A percentile compares a stretch with the other conserved stretches of the same genome.
Conservation (phyloP, 1,284 basidiomycete genomes). For the Sanghuangporus baumii region DNA sequence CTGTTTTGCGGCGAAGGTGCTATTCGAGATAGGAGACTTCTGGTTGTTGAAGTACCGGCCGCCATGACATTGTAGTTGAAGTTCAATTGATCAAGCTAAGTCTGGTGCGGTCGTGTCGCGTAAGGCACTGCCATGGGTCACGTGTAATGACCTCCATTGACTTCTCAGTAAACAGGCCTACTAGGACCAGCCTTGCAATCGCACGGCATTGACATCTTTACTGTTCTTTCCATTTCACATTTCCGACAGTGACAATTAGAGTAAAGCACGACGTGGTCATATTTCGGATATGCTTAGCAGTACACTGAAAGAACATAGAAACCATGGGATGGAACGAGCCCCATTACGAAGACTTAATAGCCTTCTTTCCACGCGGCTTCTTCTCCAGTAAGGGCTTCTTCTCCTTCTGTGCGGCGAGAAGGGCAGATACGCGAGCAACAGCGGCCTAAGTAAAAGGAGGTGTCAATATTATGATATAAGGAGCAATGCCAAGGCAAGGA, state of each 20-base stretch:
- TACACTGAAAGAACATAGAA: not conserved
- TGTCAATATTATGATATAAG: slow-evolving; percentile 16
- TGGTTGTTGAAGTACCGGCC: not conserved
- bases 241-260: not conserved
- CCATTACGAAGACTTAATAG: slow-evolving; percentile 10
- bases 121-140: not conserved
- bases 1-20: not conserved
- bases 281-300: slow-evolving; percentile 1
- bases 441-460: slow-evolving; percentile 49
- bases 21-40: slow-evolving; percentile 10
- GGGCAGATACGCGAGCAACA: slow-evolving; percentile 76
- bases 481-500: slow-evolving; percentile 15
- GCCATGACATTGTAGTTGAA: not conserved
- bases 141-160: not conserved
- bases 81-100: not conserved
- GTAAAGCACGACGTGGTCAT: not conserved
- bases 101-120: not conserved
- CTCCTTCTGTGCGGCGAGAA: slow-evolving; percentile 66
- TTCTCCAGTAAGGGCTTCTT: slow-evolving; percentile 65
- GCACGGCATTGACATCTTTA: too few relatives aligned
- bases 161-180: too few relatives aligned
- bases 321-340: not conserved
- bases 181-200: too few relatives aligned
- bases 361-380: slow-evolving; percentile 77
- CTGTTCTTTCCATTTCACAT: too few relatives aligned